These are phyloP conservation scores for Podospora pseudocomata DNA, from an alignment of 495 filamentous ascomycete species.

Conservation along the genomic window DNA sequence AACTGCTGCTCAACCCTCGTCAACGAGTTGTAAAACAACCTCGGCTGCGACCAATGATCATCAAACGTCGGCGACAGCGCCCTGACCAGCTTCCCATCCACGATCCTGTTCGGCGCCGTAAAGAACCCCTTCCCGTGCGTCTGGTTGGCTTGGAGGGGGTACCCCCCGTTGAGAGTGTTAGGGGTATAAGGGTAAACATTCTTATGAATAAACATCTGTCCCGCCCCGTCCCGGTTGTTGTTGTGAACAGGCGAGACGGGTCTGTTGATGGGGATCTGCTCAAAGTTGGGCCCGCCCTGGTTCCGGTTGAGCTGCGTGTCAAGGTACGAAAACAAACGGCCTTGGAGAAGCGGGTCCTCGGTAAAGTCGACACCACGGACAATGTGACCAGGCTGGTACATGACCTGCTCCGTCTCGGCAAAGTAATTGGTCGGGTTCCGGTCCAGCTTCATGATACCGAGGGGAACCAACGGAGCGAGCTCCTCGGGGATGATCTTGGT, in stretches of 20 bases:
- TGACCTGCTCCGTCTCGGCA: slow-evolving; percentile 71
- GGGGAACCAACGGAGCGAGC: slow-evolving; percentile 58
- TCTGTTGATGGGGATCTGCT: slow-evolving; percentile 71
- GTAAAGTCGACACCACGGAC: slow-evolving; percentile 70
- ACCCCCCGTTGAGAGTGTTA: slow-evolving; percentile 64
- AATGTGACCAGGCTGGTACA: slow-evolving; percentile 60
- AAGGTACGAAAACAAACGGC: slow-evolving; percentile 70
- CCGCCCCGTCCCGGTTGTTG: slow-evolving; percentile 66
- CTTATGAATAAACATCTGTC: slow-evolving; percentile 52
- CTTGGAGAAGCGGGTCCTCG: slow-evolving; percentile 70
- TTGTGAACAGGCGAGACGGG: slow-evolving; percentile 63
- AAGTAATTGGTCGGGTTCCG: slow-evolving; percentile 74
- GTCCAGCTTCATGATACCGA: slow-evolving; percentile 67
- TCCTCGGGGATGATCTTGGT: slow-evolving; percentile 77
- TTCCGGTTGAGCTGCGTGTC: slow-evolving; percentile 73
- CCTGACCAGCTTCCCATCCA: slow-evolving; percentile 55
- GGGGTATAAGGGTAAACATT: slow-evolving; percentile 57
- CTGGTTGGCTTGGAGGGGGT: slow-evolving; percentile 66
- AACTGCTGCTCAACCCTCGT: slow-evolving; percentile 68
- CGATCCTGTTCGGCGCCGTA: slow-evolving; percentile 57
- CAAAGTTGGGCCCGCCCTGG: slow-evolving; percentile 65
- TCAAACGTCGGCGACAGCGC: slow-evolving; percentile 61
- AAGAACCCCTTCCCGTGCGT: slow-evolving; percentile 71
- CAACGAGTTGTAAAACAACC: slow-evolving; percentile 76
- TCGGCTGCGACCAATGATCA: slow-evolving; percentile 73